Base-by-base conservation (phyloP, 129 eudicot genomes). In the Oenanthe sinensis region DNA sequence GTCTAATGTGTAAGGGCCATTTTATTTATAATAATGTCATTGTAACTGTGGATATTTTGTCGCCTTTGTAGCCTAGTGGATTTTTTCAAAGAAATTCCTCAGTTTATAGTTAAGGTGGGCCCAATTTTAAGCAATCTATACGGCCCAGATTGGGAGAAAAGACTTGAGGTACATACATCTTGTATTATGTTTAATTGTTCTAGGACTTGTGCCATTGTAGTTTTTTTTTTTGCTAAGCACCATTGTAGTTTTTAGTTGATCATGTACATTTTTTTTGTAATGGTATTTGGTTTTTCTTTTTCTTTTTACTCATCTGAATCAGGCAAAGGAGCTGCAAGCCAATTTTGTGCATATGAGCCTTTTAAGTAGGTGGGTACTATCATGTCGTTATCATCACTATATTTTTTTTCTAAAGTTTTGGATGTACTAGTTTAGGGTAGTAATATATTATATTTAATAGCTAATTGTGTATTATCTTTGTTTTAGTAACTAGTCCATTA, bases 321-420 rank as follows among this genome's bases (percentile, higher is more conserved):
- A 93, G 96, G 97, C 91, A 54, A 95, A 90, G 83, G 98, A 95
- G 85, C 84, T 91, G 83, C 98, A 95, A 40, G 85, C 92, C 79
- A 95, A 91, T 84, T 92, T 90, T 83, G 92, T 91, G 78, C 97
- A 95, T 78, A 87, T 95, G 87, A 88, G 90, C 39, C 80, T 87
- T 80, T 71, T 95, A 83, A 95, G 97, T 96, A 90, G 92, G 98
- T 95, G 79, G 40, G 98, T 87, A 39, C 78, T 77, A 72, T 80
- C 62, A 9, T 82, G 42, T 80, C 45, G 24, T 78, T 45, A 14
- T 74, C 68, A 71, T 47, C 47, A 6, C 44, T 15, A 7, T 10
- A n/a, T 22, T 12, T 16, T 44, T 7, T 44, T 0, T 46, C 42
- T 17, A 69, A 33, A 33, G 5, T 12, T 72, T 10, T 72, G 26